Evolutionary conservation across 192 early-diverging fungal genomes (phyloP).

Genomic region (Funneliformis mosseae): DNA sequence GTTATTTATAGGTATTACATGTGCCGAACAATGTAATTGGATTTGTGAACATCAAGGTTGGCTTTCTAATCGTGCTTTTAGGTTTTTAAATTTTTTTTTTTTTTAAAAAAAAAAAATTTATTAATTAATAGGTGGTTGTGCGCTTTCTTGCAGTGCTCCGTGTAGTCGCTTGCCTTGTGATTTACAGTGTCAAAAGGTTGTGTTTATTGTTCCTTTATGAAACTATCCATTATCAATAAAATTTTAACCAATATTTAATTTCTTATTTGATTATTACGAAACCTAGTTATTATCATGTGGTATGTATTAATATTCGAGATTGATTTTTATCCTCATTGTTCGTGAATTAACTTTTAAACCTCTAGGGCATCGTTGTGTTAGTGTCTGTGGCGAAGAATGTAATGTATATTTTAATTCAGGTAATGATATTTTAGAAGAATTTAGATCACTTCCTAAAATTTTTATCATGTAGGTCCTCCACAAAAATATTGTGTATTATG

Average conservation of each 20-base stretch:
- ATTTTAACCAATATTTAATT: background rate
- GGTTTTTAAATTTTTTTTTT: background rate
- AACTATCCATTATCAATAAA: background rate
- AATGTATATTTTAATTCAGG: background rate
- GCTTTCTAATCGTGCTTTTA: constrained; percentile 46
- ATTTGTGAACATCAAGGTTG: constrained; percentile 49
- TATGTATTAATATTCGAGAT: background rate
- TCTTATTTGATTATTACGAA: background rate
- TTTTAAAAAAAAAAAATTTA: background rate
- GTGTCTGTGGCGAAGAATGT: constrained; percentile 50
- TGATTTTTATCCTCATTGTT: background rate
- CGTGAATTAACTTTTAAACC: constrained; percentile 19
- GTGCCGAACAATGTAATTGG: constrained; percentile 48
- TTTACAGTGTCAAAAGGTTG: constrained; percentile 45
- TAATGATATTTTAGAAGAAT: background rate
- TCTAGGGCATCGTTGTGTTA: constrained; percentile 53
- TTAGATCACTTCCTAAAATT: background rate
- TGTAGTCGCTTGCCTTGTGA: constrained; percentile 61
- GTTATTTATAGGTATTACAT: background rate
- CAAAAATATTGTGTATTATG: constrained; percentile 42
- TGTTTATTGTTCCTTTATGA: background rate
- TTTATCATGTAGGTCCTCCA: background rate
- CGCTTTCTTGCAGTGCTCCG: constrained; percentile 31
- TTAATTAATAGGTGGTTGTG: background rate
- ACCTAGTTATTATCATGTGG: background rate